Evolutionary conservation across 2,329 filamentous ascomycete species (phyloP).

Genomic region (Parasarocladium wereldwijsianum): DNA sequence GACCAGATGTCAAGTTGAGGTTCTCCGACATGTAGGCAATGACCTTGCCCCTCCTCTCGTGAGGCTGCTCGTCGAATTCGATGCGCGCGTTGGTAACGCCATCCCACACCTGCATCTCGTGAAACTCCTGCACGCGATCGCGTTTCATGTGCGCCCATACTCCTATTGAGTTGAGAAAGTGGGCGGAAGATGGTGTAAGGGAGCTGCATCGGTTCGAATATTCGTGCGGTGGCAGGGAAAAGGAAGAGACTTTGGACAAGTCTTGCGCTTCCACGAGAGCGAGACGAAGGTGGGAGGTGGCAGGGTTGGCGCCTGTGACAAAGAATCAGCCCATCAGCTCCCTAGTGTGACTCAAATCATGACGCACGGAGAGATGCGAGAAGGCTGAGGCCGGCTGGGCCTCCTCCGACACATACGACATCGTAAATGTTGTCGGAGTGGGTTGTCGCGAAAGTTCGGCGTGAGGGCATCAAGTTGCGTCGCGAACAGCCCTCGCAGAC

Average conservation of each 20-base stretch:
- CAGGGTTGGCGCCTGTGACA: slow-evolving; percentile 53
- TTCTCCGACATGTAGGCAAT: slow-evolving; percentile 98
- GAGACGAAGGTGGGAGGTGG: slow-evolving; percentile 63
- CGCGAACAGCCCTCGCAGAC: slow-evolving; percentile 33
- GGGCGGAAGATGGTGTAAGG: slow-evolving; percentile 75
- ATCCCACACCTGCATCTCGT: slow-evolving; percentile 98
- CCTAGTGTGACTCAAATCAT: neutral
- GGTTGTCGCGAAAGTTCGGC: slow-evolving; percentile 26
- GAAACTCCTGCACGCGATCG: slow-evolving; percentile 69
- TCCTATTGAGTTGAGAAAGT: slow-evolving; percentile 68
- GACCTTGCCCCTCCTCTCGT: slow-evolving; percentile 34
- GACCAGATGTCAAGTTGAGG: slow-evolving; percentile 65
- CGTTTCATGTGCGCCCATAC: slow-evolving; percentile 67
- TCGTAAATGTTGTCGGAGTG: slow-evolving; percentile 73
- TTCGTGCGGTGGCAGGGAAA: slow-evolving; percentile 48
- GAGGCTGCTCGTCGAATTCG: slow-evolving; percentile 63
- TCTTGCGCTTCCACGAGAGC: slow-evolving; percentile 87
- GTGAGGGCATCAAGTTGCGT: slow-evolving; percentile 18
- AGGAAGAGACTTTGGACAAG: slow-evolving; percentile 52
- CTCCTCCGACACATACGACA: slow-evolving; percentile 82
- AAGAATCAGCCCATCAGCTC: slow-evolving; percentile 6
- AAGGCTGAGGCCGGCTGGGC: slow-evolving; percentile 76
- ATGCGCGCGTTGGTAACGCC: slow-evolving; percentile 77
- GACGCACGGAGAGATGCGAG: slow-evolving; percentile 56
- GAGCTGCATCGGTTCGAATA: slow-evolving; percentile 96